Evolutionary conservation across 2,329 filamentous ascomycete genomes (phyloP).

Genomic region (Ophiostoma ulmi): DNA sequence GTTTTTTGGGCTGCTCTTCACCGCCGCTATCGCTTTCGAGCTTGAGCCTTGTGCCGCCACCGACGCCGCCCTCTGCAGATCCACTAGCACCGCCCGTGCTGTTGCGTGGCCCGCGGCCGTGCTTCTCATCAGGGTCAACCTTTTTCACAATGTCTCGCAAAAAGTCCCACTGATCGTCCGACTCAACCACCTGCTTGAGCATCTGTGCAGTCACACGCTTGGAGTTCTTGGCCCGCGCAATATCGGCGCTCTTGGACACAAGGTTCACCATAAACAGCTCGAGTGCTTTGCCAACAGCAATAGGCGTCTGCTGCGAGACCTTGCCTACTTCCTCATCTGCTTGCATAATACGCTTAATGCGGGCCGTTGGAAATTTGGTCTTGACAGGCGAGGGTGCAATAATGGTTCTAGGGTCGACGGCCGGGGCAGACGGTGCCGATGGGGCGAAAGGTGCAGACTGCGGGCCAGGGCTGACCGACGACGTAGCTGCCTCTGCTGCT

Average conservation of each 20-base stretch:
- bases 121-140: slow-evolving; percentile 57
- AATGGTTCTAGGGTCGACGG: slow-evolving; percentile 14
- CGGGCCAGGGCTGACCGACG: not conserved
- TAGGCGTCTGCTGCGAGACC: slow-evolving; percentile 94
- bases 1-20: slow-evolving; percentile 37
- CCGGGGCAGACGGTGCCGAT: not conserved
- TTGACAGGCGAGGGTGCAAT: slow-evolving; percentile 68
- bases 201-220: slow-evolving; percentile 88
- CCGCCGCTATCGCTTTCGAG: slow-evolving; percentile 33
- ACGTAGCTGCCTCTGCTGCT: not conserved
- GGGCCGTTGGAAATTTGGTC: slow-evolving; percentile 93
- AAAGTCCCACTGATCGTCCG: slow-evolving; percentile 92
- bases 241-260: slow-evolving; percentile 78
- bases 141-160: slow-evolving; percentile 84
- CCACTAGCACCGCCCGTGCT: slow-evolving; percentile 47
- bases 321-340: slow-evolving; percentile 98
- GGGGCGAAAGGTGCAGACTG: not conserved
- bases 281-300: slow-evolving; percentile 89
- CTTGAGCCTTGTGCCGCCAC: slow-evolving; percentile 25
- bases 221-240: slow-evolving; percentile 75
- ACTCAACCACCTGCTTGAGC: slow-evolving; percentile 83
- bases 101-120: slow-evolving; percentile 42
- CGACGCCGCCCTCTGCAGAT: slow-evolving; percentile 8
- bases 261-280: slow-evolving; percentile 97
- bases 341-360: slow-evolving; percentile 99